Percentiles rank a stretch among this genome's conserved stretches.
These are phyloP conservation scores for Handroanthus guayacan DNA, from an alignment of 257 asterid genomes.

Conservation along the genomic window DNA sequence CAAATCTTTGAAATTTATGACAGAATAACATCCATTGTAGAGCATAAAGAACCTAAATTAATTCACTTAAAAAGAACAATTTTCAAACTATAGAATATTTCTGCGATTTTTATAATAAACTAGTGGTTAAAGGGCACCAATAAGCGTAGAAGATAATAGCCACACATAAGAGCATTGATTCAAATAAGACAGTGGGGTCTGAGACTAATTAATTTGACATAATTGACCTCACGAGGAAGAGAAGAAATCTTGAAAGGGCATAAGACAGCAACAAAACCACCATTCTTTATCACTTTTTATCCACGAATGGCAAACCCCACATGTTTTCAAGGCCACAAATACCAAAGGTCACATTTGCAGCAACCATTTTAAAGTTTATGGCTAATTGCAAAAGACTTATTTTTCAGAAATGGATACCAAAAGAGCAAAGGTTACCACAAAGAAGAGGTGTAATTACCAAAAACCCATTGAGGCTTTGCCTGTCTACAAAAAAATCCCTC, in stretches of 20 bases:
- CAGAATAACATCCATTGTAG: constrained; percentile 1
- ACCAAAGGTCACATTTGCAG: constrained; percentile 24
- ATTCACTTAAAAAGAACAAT: not conserved
- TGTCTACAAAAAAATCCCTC: too few species aligned
- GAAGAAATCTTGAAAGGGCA: constrained; percentile 24
- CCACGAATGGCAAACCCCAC: constrained; percentile 34
- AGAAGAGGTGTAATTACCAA: too few species aligned
- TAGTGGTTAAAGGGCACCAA: constrained; percentile 9
- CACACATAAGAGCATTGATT: constrained; percentile 17
- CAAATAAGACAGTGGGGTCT: constrained; percentile 27
- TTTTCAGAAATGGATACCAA: not conserved
- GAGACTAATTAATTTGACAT: not conserved
- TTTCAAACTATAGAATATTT: constrained; percentile 7
- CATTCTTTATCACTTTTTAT: constrained; percentile 26
- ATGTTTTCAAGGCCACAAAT: constrained; percentile 30
- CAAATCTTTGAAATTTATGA: constrained; percentile 17
- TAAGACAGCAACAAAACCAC: constrained; percentile 18
- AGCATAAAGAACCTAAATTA: constrained; percentile 1
- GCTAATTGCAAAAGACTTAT: not conserved
- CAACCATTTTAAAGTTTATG: constrained; percentile 11
- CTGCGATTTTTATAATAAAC: not conserved
- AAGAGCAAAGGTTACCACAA: too few species aligned
- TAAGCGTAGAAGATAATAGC: not conserved
- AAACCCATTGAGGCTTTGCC: too few species aligned
- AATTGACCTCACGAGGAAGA: constrained; percentile 9